Evolutionary conservation across 108 stramenopile species (phyloP), one percentile per base, ranked within the genome.

Genomic region (Chaetoceros muelleri): DNA sequence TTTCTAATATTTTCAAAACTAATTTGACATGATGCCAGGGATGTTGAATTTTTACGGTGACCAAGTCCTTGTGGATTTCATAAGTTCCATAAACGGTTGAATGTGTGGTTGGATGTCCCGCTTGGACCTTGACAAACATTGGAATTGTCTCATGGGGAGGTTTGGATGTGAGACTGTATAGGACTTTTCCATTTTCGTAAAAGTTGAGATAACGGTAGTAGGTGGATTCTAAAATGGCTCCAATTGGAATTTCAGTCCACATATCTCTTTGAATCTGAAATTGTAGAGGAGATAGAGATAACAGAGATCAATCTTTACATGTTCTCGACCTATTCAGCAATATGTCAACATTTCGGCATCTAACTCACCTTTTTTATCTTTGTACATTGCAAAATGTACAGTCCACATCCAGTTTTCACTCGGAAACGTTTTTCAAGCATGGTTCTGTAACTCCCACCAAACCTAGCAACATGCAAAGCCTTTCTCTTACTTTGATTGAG

Each of bases 201-300:
- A 89, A 89, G 56, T 85, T 83, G 8, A 83, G 50, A 45, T 84
- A 84, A 52, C 82, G 61, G 48, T 82, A 88, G 28, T 88, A 89
- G 1, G 76, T 66, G 44, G 73, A 74, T 69, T 85, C 84, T 17
- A 90, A 48, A 57, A 90, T 65, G 8, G 87, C 87, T 7, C 87
- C 87, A n/a, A 72, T 49, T 7, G 87, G 87, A 40, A 89, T 76
- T 47, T 85, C 84, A 0, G 81, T 81, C 84, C 84, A 90, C 87
- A 90, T 90, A 58, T 85, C 84, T 20, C 87, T 68, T 45, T 90
- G 80, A 31, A 85, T 85, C 29, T 71, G 24, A n/a, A n/a, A n/a
- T n/a, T n/a, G n/a, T n/a, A n/a, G n/a, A n/a, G n/a, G n/a, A n/a
- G n/a, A n/a, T n/a, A n/a, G n/a, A n/a, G n/a, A n/a, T n/a, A n/a